Percentiles rank a stretch among this genome's conserved stretches.
Evolutionary conservation across 2,329 filamentous ascomycete species (phyloP).

Genomic region (Hypoxylon rubiginosum): DNA sequence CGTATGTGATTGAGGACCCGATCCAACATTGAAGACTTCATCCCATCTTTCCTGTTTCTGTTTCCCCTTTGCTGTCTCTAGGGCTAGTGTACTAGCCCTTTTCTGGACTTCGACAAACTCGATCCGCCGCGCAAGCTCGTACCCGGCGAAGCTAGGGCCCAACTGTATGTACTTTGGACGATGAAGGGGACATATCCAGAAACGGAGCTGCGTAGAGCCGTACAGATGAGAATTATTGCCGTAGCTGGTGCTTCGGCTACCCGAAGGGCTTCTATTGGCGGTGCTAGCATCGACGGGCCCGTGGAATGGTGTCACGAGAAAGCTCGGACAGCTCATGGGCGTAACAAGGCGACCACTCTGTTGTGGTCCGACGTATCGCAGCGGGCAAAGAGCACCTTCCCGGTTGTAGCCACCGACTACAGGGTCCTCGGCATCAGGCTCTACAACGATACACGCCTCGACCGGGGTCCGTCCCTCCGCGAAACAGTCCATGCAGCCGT

Average conservation of each 20-base stretch:
- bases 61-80: neutral
- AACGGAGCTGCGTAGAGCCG: neutral
- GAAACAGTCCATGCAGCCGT: constrained; percentile 14
- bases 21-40: neutral
- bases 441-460: neutral
- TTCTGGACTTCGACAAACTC: neutral
- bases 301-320: neutral
- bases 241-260: neutral
- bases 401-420: constrained; percentile 9
- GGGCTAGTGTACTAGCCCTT: neutral
- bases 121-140: neutral
- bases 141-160: neutral
- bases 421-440: constrained; percentile 5
- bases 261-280: neutral
- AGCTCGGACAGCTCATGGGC: no score
- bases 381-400: constrained; percentile 3
- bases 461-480: neutral
- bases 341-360: no score
- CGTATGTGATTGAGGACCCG: neutral
- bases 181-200: constrained; percentile 2
- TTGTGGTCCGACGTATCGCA: neutral
- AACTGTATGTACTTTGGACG: neutral
- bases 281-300: neutral
- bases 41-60: neutral
- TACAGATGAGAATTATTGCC: neutral